Evolutionary conservation across 1,284 basidiomycete species (phyloP), one percentile per base, ranked within the genome.

Genomic region (Binderoboletus segoi): DNA sequence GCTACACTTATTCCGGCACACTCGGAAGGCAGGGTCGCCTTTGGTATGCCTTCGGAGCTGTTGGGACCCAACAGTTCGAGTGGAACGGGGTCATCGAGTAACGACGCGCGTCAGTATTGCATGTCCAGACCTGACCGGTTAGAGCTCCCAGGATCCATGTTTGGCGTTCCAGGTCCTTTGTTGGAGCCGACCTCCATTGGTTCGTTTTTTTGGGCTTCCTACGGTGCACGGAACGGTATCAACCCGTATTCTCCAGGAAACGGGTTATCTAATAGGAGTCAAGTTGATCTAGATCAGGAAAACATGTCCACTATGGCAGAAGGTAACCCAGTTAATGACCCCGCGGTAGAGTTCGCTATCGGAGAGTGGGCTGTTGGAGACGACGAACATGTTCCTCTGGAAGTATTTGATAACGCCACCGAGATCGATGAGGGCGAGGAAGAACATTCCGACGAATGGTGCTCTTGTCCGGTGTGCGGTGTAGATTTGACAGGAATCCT

Each of bases 291-390:
- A 15, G n/a, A n/a, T n/a, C 37, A 21, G 8, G 26, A 63, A 49
- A 38, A 35, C 4, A n/a, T 16, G 7, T 47, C 41, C 21, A 8
- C n/a, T 20, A 13, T n/a, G 13, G n/a, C 38, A 20, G 46, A 18
- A 11, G 30, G 32, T 8, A 30, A 20, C 30, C 40, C 44, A 13
- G 30, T 4, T 26, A 23, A 37, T 28, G 51, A 47, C 2, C 16
- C 33, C 18, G 3, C 20, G 15, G 24, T 33, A 13, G 70, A 72
- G 38, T 61, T 71, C 32, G 71, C 55, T 18, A 30, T 64, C 4
- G 68, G 76, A 26, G 80, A 82, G 20, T 89, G 88, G 88, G 78
- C 72, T 40, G 80, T 69, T 62, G 84, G 80, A 8, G 86, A 91
- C 61, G 86, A 89, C 60, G 87, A 89, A 69, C 63, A 74, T 13